Evolutionary conservation across 2,329 filamentous ascomycete genomes (phyloP).

Genomic region (Pseudogymnoascus sp.): DNA sequence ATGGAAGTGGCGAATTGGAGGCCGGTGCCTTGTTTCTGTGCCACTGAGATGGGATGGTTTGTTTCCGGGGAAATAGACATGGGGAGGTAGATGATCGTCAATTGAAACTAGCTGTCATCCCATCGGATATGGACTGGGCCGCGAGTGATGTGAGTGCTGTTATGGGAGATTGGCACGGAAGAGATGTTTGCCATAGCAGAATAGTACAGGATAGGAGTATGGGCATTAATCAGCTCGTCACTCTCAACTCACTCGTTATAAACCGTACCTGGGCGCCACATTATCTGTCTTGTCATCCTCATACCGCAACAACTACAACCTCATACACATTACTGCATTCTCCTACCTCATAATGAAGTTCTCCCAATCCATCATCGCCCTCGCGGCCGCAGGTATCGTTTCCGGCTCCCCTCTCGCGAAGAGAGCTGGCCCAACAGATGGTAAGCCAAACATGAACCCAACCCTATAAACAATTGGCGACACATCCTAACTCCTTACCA

Average conservation of each 20-base stretch:
- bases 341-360: slow-evolving; percentile 18
- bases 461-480: neutral
- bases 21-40: neutral
- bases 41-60: neutral
- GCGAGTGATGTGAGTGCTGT: neutral
- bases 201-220: neutral
- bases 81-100: neutral
- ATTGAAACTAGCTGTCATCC: neutral
- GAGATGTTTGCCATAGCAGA: neutral
- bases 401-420: slow-evolving; percentile 17
- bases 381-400: slow-evolving; percentile 14
- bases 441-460: neutral
- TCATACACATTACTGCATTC: neutral
- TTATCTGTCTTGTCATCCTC: neutral
- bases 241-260: neutral
- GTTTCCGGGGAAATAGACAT: slow-evolving; percentile 4
- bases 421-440: slow-evolving; percentile 16
- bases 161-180: neutral
- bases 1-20: neutral
- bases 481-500: neutral
- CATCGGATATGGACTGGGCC: neutral
- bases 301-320: neutral
- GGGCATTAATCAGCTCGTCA: neutral
- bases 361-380: slow-evolving; percentile 14
- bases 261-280: neutral